phyloP scores from a whole-genome alignment of 768 basidiomycete species.

The Mycena polygramma region DNA sequence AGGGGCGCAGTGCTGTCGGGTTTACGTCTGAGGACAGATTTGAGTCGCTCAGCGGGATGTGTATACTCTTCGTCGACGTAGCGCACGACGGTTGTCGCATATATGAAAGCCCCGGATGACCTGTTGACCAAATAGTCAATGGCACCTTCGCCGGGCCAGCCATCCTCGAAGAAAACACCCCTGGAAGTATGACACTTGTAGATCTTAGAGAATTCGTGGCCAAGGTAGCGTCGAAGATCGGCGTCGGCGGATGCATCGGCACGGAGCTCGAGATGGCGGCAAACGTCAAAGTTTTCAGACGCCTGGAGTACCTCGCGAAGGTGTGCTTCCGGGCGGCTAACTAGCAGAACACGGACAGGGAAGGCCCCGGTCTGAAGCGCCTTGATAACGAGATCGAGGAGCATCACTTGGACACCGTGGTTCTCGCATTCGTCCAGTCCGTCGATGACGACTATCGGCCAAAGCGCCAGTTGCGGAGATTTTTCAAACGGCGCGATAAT shows the following conservation, averaged over 20 bases:
- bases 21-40: constrained; percentile 3
- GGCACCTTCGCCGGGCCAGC: constrained; percentile 7
- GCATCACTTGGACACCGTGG: neutral
- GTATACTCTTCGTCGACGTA: constrained; percentile 23
- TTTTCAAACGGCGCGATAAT: constrained; percentile 31
- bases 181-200: neutral
- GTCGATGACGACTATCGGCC: constrained; percentile 15
- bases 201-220: constrained; percentile 15
- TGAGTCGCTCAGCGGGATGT: constrained; percentile 21
- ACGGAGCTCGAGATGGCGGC: constrained; percentile 3
- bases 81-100: constrained; percentile 18
- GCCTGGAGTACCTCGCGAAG: constrained; percentile 13
- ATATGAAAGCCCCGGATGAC: constrained; percentile 26
- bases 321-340: constrained; percentile 21
- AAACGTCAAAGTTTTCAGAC: constrained; percentile 1
- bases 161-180: neutral
- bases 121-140: constrained; percentile 20
- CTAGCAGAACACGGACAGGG: neutral
- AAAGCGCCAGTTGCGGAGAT: neutral
- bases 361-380: neutral
- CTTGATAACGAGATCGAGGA: constrained; percentile 8
- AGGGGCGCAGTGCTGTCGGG: constrained; percentile 19
- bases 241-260: constrained; percentile 6
- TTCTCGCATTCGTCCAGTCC: constrained; percentile 21
- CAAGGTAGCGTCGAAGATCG: constrained; percentile 8